These are phyloP conservation scores for Physocladia obscura DNA, from an alignment of 192 early-diverging fungal species.

Conservation along the genomic window DNA sequence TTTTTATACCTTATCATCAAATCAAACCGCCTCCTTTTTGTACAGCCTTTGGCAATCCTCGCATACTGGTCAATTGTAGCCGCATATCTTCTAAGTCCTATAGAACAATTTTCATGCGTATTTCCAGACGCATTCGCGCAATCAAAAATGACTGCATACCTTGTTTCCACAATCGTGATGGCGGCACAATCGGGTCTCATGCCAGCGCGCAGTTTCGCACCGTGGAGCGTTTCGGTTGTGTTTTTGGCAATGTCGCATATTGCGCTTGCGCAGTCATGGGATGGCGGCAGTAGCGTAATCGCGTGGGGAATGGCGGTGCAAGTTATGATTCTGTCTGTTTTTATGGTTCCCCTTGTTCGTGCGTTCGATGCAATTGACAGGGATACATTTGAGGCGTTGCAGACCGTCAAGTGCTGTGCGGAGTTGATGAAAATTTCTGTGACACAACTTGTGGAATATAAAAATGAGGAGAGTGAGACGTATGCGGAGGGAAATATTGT, in stretches of 20 bases:
- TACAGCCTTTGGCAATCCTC: slow-evolving; percentile 15
- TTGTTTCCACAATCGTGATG: background rate
- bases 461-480: background rate
- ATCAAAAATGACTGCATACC: slow-evolving; percentile 24
- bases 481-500: background rate
- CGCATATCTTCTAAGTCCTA: slow-evolving; percentile 19
- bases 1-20: background rate
- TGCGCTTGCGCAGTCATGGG: slow-evolving; percentile 15
- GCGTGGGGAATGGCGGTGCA: slow-evolving; percentile 11
- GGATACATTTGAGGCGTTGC: slow-evolving; percentile 7
- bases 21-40: background rate
- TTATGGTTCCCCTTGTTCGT: slow-evolving; percentile 4
- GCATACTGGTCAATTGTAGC: slow-evolving; percentile 16
- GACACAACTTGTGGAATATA: background rate
- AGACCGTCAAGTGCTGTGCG: slow-evolving; percentile 15
- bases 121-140: slow-evolving; percentile 16
- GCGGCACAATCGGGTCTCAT: slow-evolving; percentile 1
- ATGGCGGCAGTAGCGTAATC: background rate
- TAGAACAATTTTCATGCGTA: slow-evolving; percentile 14
- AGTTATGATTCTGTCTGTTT: background rate
- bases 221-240: slow-evolving; percentile 20
- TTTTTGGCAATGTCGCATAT: slow-evolving; percentile 24
- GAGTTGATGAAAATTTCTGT: background rate
- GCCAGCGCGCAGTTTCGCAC: slow-evolving; percentile 13
- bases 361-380: background rate